Evolutionary conservation across 352 stramenopile genomes (phyloP), one percentile per base, ranked within the genome.

Genomic region (Phytophthora pinifolia): DNA sequence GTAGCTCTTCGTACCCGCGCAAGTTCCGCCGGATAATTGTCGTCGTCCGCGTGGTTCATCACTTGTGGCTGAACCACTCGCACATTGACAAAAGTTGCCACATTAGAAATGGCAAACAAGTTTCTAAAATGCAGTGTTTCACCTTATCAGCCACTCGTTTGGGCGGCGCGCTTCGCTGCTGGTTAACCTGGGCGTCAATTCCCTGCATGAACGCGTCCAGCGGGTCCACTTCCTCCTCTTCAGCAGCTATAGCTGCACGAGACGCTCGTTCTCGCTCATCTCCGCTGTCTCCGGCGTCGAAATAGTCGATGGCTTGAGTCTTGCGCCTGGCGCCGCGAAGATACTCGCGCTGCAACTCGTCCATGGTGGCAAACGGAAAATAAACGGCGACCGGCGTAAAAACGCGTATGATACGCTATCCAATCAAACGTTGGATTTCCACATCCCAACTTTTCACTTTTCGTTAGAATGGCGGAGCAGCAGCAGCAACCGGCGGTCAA

Each of bases 201-300:
- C 72, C 83, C 9, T 72, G 59, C 85, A 94, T 94, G 50, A 93
- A 94, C 3, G 85, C 85, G 48, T 94, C 85, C 33, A 94, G 61
- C 22, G 85, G 85, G 56, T 94, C 85, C 47, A 93, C 76, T 32
- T 94, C 83, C 14, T 81, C 71, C 8, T 72, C 74, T 9, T 51
- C 44, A 6, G 9, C 41, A 4, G 43, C 33, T 14, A 1, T 30
- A 33, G 29, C 12, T 13, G 41, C n/a, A 54, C 27, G 8, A 6
- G 37, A 34, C 30, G 30, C 7, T 27, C 14, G 22, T 12, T 32
- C 22, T 34, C 32, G 25, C 13, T 54, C 42, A 6, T 78, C 71
- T 27, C 65, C 73, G 32, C 82, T 76, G 4, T 82, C 72, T 20
- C 86, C 70, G 17, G 83, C 74, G 62, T 91, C 76, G 47, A 92